phyloP scores from a whole-genome alignment of 192 early-diverging fungal species.

The Coemansia sp. region DNA sequence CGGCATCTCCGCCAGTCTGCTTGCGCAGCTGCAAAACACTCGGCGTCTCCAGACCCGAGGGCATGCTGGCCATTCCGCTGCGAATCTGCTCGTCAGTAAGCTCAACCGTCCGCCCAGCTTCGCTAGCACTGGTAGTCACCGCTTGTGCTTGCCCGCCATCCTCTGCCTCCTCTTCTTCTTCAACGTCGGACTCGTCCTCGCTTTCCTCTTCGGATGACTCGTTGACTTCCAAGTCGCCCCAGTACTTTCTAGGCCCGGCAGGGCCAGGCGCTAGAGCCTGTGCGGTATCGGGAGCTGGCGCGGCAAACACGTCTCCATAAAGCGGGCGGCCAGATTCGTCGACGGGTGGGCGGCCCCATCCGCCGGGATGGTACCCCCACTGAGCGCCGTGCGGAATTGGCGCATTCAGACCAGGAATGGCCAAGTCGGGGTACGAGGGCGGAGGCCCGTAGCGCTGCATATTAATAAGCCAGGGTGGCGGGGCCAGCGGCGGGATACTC shows the following conservation, averaged over 20 bases:
- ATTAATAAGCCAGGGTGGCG: slow-evolving; percentile 97
- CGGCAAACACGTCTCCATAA: slow-evolving; percentile 96
- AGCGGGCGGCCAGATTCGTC: slow-evolving; percentile 89
- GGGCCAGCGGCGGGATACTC: slow-evolving; percentile 88
- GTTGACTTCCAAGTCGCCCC: slow-evolving; percentile 89
- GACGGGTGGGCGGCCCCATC: slow-evolving; percentile 87
- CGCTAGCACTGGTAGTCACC: slow-evolving; percentile 46
- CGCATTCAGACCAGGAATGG: slow-evolving; percentile 92
- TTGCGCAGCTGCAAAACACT: slow-evolving; percentile 92
- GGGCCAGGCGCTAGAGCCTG: slow-evolving; percentile 25
- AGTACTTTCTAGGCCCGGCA: slow-evolving; percentile 58
- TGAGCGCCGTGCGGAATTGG: slow-evolving; percentile 97
- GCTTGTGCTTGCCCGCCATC: slow-evolving; percentile 37
- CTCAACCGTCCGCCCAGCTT: slow-evolving; percentile 30
- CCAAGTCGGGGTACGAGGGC: slow-evolving; percentile 89
- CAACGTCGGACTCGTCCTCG: slow-evolving; percentile 74
- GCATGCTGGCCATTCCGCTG: slow-evolving; percentile 58
- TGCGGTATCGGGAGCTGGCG: slow-evolving; percentile 46
- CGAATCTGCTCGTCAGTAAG: slow-evolving; percentile 65
- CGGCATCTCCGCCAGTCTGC: slow-evolving; percentile 52
- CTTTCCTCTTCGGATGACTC: slow-evolving; percentile 68
- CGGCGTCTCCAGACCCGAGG: slow-evolving; percentile 80
- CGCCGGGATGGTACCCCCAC: slow-evolving; percentile 98
- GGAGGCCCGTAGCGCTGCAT: slow-evolving; percentile 99
- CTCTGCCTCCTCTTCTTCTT: slow-evolving; percentile 47